These are phyloP conservation scores for Rubia tinctorum DNA, from an alignment of 305 asterid species.

Conservation along the genomic window DNA sequence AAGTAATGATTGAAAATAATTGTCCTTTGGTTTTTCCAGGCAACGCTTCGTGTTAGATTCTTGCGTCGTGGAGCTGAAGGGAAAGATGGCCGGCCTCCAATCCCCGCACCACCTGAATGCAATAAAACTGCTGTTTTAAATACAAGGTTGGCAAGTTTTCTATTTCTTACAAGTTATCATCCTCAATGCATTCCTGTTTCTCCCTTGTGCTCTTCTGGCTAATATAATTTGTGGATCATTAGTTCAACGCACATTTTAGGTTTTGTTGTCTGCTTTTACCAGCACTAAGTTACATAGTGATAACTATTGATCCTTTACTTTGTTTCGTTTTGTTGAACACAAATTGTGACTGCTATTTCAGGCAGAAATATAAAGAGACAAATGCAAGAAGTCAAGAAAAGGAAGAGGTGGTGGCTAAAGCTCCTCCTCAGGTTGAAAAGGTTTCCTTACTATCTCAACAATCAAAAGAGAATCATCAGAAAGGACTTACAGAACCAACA, in stretches of 20 bases:
- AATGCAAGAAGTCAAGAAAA: conserved; percentile 22
- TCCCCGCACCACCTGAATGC: conserved; percentile 25
- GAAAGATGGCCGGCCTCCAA: conserved; percentile 30
- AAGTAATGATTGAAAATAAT: not conserved
- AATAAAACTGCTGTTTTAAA: conserved; percentile 30
- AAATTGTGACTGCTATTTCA: conserved; percentile 19
- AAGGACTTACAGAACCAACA: conserved; percentile 3
- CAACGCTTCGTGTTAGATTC: conserved; percentile 59
- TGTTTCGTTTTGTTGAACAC: not conserved
- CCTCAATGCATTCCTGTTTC: not conserved
- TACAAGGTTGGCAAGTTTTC: conserved; percentile 36
- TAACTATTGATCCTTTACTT: not conserved
- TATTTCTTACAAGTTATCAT: not conserved
- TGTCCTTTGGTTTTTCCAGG: conserved; percentile 33
- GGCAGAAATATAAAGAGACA: conserved; percentile 39
- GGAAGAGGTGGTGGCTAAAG: conserved; percentile 30
- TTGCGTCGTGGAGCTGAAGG: conserved; percentile 55
- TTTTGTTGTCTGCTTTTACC: not conserved
- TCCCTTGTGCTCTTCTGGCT: not conserved
- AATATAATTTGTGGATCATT: not conserved
- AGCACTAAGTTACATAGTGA: not conserved
- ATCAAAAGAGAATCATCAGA: conserved; percentile 12
- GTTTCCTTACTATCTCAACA: conserved; percentile 3
- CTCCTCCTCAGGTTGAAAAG: conserved; percentile 17
- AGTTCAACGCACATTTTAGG: not conserved